Conservation (phyloP, 148 eudicot species). For the Silene conica region DNA sequence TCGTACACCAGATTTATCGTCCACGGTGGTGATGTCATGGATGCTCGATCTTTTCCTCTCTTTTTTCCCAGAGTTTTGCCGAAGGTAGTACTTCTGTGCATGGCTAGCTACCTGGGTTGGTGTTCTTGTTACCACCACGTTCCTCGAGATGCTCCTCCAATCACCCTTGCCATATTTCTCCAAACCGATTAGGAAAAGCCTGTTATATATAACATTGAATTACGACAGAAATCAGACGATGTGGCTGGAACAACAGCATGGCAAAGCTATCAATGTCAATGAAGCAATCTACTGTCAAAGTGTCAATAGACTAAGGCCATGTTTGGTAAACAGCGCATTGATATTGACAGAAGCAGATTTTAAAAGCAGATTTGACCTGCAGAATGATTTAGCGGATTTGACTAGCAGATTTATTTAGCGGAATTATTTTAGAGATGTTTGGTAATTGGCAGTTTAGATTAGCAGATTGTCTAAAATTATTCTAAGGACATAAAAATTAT, state of each 20-base stretch:
- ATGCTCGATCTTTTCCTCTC: conserved; percentile 73
- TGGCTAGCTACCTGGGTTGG: conserved; percentile 80
- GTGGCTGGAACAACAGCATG: neutral
- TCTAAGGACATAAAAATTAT: too few relatives aligned
- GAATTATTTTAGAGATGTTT: too few relatives aligned
- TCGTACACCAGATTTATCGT: conserved; percentile 25
- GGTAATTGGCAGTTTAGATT: too few relatives aligned
- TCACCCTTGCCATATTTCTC: conserved; percentile 77
- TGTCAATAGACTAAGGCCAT: too few relatives aligned
- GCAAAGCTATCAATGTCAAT: neutral
- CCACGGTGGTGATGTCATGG: conserved; percentile 69
- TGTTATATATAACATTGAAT: conserved; percentile 12
- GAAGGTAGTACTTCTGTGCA: conserved; percentile 72
- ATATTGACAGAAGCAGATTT: too few relatives aligned
- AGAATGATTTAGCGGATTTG: too few relatives aligned
- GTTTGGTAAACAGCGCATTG: too few relatives aligned
- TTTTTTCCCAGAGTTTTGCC: conserved; percentile 63
- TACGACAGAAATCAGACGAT: neutral
- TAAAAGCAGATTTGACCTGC: too few relatives aligned
- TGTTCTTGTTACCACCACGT: conserved; percentile 62
- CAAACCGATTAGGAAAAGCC: conserved; percentile 62
- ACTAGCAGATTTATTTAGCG: too few relatives aligned
- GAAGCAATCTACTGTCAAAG: neutral
- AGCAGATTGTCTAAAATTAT: too few relatives aligned
- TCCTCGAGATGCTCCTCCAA: conserved; percentile 68